Evolutionary conservation across 176 grass and related monocot genomes (phyloP).

Genomic region (Canna indica): DNA sequence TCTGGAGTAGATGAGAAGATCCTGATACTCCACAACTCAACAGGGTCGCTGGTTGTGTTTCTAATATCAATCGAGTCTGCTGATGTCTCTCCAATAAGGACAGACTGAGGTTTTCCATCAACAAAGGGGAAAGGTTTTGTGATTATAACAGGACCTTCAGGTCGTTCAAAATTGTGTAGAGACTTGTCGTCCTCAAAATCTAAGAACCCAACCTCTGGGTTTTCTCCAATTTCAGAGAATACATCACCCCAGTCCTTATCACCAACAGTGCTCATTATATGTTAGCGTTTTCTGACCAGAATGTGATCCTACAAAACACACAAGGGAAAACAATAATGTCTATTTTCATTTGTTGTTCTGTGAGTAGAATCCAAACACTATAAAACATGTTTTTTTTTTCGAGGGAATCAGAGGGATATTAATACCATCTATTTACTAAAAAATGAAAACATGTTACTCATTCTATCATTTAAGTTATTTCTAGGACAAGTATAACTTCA

Average conservation of each 20-base stretch:
- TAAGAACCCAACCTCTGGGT: conserved; percentile 75
- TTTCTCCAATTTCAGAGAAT: conserved; percentile 57
- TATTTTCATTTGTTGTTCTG: neutral
- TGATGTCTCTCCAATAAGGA: conserved; percentile 51
- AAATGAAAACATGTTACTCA: neutral
- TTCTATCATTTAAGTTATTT: neutral
- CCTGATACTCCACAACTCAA: conserved; percentile 66
- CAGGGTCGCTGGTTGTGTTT: conserved; percentile 53
- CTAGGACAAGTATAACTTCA: neutral
- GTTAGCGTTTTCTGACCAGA: neutral
- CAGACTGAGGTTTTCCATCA: conserved; percentile 55
- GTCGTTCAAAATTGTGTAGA: conserved; percentile 40
- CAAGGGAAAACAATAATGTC: neutral
- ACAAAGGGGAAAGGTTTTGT: conserved; percentile 65
- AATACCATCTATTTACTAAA: too few relatives aligned
- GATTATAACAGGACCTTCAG: conserved; percentile 42
- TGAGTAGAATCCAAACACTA: neutral
- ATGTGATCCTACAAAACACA: conserved; percentile 11
- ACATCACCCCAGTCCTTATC: conserved; percentile 51
- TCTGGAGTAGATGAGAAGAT: conserved; percentile 87
- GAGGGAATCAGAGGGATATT: too few relatives aligned
- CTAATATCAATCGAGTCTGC: conserved; percentile 39
- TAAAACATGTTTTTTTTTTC: too few relatives aligned
- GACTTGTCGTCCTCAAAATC: conserved; percentile 67
- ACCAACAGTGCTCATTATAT: conserved; percentile 31